Evolutionary conservation across 371 early-diverging fungal species (phyloP).

Genomic region (Batkoa obscura): DNA sequence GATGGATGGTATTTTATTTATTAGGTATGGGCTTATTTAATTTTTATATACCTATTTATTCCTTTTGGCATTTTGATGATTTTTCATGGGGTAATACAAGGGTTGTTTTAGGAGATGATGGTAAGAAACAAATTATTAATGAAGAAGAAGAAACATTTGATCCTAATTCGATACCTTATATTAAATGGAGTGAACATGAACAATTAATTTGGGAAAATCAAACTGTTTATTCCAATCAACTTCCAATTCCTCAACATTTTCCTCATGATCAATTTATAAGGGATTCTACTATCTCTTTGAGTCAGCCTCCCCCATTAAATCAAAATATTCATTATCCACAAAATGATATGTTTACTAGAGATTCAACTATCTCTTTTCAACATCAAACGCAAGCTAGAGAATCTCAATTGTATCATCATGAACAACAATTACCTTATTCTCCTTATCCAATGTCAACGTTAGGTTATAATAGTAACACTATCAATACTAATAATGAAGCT

Average conservation of each 20-base stretch:
- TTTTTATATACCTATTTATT: conserved; percentile 46
- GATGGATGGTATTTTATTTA: conserved; percentile 71
- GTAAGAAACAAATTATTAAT: conserved; percentile 25
- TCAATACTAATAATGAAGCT: conserved; percentile 17
- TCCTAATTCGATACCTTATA: conserved; percentile 34
- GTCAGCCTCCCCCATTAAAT: neutral
- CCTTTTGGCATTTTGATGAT: conserved; percentile 86
- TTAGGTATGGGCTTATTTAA: conserved; percentile 45
- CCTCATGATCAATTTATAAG: neutral
- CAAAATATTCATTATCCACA: neutral
- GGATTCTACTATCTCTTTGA: neutral
- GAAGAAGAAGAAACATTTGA: conserved; percentile 46
- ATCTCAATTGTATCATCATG: neutral
- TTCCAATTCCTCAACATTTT: neutral
- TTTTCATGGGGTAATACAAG: conserved; percentile 76
- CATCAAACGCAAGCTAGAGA: neutral
- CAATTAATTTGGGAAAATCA: conserved; percentile 26
- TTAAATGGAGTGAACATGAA: conserved; percentile 46
- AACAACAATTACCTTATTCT: neutral
- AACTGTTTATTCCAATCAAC: too few species aligned
- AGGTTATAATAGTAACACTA: neutral
- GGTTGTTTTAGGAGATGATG: conserved; percentile 44
- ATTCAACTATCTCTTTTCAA: neutral
- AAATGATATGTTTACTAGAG: neutral
- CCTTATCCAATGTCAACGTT: neutral